phyloP scores from a whole-genome alignment of 106 monocot genomes.

The Acanthochlamys bracteata region DNA sequence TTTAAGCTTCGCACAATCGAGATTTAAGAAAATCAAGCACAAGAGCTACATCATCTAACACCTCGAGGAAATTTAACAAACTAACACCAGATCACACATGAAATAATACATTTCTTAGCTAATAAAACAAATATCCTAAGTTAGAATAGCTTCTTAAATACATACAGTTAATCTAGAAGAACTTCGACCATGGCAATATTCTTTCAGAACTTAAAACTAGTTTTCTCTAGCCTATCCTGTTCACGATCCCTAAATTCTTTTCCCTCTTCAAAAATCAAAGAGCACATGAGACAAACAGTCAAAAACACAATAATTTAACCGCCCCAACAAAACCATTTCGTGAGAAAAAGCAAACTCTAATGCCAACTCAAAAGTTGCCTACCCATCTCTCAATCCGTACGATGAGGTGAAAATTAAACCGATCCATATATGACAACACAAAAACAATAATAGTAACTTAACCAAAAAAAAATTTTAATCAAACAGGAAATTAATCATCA shows the following conservation, averaged over 20 bases:
- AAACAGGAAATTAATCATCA: background rate
- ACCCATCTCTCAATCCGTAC: background rate
- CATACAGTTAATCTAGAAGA: background rate
- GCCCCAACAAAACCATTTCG: background rate
- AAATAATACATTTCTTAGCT: background rate
- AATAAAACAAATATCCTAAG: background rate
- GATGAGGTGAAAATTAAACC: background rate
- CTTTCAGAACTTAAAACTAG: background rate
- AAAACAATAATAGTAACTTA: background rate
- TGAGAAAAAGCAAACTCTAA: background rate
- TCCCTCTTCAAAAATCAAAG: background rate
- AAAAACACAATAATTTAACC: background rate
- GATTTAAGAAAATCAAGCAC: background rate
- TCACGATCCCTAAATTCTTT: background rate
- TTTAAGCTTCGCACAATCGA: background rate
- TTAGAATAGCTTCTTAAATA: background rate
- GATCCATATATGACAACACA: too few species aligned
- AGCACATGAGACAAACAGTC: background rate
- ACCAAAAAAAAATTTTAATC: background rate
- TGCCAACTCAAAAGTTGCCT: background rate
- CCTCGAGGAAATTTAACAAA: background rate
- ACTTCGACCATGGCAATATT: background rate
- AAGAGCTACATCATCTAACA: background rate
- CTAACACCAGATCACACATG: slow-evolving; percentile 1
- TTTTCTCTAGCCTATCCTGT: background rate